Base-by-base conservation (phyloP, 2,329 filamentous ascomycete genomes). In the Xylaria sp. region DNA sequence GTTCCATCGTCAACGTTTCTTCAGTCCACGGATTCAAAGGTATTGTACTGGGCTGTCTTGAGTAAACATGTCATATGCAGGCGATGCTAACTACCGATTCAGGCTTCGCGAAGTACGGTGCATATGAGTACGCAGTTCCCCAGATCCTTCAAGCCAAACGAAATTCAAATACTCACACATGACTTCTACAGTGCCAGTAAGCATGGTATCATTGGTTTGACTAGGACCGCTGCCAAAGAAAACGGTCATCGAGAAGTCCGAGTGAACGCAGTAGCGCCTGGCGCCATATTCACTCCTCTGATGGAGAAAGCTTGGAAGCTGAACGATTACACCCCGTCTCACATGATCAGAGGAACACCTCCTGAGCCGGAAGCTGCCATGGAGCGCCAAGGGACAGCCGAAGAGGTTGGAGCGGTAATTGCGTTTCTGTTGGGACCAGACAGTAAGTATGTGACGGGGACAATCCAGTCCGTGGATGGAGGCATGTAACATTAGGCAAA, bases 1-100 rank as follows among this genome's bases (percentile, higher is more conserved):
- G 84, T 7, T 85, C 84, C 62, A 87, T 89, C 69, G 86, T 89
- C 57, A 88, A 86, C 70, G 78, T 84, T 28, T 78, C 82, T 25
- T 85, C 82, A 46, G 82, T 83, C 35, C 80, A 83, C 38, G 84
- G 84, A 4, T 70, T 81, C 2, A 77, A 79, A 62, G 80, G 80
- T 71, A 74, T 71, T 19, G 42, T 43, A 66, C 65, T 31, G 28
- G 9, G 9, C 52, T n/a, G n/a, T 72, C 75, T 31, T 72, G 77
- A 21, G 73, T 74, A 67, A 67, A 70, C 46, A 51, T 50, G 31
- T 53, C 42, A 49, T 45, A 50, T 37, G 55, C 49, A 51, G 43
- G 12, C 35, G 40, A 42, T 15, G 57, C 69, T 72, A 63, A 72
- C 50, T 28, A 56, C 37, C 40, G 37, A 33, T 59, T 35, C 64